Evolutionary conservation across 345 rosid species (phyloP), one percentile per base, ranked within the genome.

Genomic region (Mangifera indica): DNA sequence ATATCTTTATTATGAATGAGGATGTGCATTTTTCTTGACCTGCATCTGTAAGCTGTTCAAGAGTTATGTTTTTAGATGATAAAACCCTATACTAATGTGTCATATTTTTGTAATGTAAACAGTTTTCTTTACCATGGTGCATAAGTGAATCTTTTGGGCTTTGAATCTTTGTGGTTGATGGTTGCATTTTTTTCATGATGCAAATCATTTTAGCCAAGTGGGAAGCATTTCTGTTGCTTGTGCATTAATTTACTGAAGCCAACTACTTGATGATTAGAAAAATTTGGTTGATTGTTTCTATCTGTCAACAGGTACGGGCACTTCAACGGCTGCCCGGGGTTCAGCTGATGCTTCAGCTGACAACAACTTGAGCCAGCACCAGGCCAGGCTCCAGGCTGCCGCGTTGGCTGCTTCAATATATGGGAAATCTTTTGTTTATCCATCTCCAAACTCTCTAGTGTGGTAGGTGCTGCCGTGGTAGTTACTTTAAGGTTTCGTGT

Each of bases 301-400:
- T 56, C 25, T 66, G 76, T 46, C 55, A 73, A 66, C 91, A 84
- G 91, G 87, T 69, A 76, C 79, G 21, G 78, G 87, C 67, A 51
- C 80, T 53, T 60, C 79, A 63, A 70, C 92, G 8, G 74, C 78
- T 62, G 74, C 84, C 26, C 88, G 85, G 60, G 83, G 85, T 78
- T 79, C 94, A 60, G 80, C 74, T 60, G 32, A 29, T 29, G 3
- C 2, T 29, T 29, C 32, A 29, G 32, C 32, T 29, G 76, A 74
- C 71, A 82, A 74, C 70, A 77, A 78, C 78, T 69, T 86, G 76
- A 85, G 85, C 72, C 73, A 70, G 73, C 97, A 89, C 80, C 86
- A 89, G 79, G 90, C 85, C 70, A 89, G 97, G 81, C 78, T 90
- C 48, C 97, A 76, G 86, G 98, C 97, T 76, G 96, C 97, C 51